Conservation (phyloP, 1,284 basidiomycete species). For the Sporisorium reilianum region DNA sequence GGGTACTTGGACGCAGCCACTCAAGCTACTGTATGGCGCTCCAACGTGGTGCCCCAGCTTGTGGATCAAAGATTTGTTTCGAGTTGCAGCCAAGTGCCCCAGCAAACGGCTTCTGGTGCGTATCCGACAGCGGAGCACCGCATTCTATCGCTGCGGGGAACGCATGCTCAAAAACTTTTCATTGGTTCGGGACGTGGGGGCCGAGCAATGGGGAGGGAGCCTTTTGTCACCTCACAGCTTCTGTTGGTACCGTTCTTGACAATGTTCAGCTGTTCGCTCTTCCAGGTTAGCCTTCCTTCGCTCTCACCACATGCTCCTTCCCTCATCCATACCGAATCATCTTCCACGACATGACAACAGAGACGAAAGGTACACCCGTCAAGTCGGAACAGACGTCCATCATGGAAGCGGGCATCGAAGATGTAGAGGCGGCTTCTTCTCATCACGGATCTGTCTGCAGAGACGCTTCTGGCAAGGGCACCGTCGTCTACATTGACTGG, state of each 20-base stretch:
- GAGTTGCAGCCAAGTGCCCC: background rate
- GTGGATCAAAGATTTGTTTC: too few relatives aligned
- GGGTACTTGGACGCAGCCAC: background rate
- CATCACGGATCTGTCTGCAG: background rate
- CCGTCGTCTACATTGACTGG: slow-evolving; percentile 42
- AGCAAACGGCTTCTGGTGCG: background rate
- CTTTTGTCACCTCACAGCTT: background rate
- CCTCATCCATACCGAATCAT: background rate
- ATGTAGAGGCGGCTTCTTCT: background rate
- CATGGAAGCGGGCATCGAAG: background rate
- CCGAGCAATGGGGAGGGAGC: background rate
- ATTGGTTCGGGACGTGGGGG: background rate
- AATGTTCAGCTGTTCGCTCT: background rate
- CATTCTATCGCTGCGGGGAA: background rate
- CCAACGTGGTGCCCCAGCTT: too few relatives aligned
- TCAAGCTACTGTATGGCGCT: background rate
- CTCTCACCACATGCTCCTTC: too few relatives aligned
- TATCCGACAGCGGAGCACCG: background rate
- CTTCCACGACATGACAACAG: slow-evolving; percentile 1
- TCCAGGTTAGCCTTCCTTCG: background rate
- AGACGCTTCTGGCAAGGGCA: background rate
- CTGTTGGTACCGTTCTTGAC: background rate
- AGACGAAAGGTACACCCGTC: background rate
- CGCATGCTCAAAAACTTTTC: slow-evolving; percentile 4
- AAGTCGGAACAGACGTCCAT: slow-evolving; percentile 8